phyloP scores from a whole-genome alignment of 2,329 filamentous ascomycete species.

The Cladophialophora chaetospira region DNA sequence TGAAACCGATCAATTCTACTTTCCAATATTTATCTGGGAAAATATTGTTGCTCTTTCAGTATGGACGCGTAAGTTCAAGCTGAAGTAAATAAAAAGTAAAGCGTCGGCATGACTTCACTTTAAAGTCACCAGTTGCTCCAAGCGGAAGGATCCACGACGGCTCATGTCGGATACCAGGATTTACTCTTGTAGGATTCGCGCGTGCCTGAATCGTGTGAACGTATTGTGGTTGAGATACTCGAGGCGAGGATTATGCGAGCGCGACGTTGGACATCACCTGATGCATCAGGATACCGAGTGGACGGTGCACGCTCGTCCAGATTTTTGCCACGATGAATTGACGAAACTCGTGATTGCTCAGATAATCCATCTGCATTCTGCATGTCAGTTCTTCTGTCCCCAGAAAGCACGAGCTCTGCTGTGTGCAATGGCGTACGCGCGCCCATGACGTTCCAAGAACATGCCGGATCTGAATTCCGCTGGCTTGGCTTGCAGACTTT shows the following conservation, averaged over 20 bases:
- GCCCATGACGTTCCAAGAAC: too few species aligned
- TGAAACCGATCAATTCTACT: too few species aligned
- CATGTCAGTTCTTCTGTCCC: too few species aligned
- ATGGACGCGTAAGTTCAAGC: neutral
- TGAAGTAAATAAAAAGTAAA: neutral
- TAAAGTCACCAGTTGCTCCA: neutral
- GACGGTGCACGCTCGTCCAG: neutral
- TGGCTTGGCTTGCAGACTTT: too few species aligned
- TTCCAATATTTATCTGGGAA: too few species aligned
- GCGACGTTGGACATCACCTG: neutral
- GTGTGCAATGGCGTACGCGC: too few species aligned
- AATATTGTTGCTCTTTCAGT: neutral
- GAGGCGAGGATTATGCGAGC: neutral
- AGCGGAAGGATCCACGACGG: neutral
- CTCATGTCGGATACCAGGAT: neutral
- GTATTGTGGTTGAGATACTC: neutral
- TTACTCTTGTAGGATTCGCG: neutral
- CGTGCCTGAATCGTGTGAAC: neutral
- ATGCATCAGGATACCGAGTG: neutral
- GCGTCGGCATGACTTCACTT: neutral
- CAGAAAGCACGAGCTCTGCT: too few species aligned
- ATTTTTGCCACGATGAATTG: neutral
- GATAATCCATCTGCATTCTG: neutral
- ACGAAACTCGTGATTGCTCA: constrained; percentile 2
- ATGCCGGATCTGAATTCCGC: too few species aligned